Evolutionary conservation across 495 filamentous ascomycete genomes (phyloP).

Genomic region (Aspergillus incahuasiensis): DNA sequence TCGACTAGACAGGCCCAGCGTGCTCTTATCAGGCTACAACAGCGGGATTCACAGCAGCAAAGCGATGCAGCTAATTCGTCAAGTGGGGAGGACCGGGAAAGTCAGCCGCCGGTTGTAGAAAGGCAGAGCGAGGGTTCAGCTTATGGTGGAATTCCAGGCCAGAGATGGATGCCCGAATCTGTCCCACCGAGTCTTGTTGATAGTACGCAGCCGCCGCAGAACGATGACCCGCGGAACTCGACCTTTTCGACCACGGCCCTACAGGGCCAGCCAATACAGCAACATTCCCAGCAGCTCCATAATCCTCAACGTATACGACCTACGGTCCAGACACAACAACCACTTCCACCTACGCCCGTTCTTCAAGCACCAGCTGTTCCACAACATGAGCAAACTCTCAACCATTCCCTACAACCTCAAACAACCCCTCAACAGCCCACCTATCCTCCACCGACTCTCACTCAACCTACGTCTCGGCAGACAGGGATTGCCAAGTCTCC

Average conservation of each 20-base stretch:
- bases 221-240: constrained; percentile 21
- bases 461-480: constrained; percentile 19
- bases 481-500: constrained; percentile 23
- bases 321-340: constrained; percentile 12
- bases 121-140: constrained; percentile 13
- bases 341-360: constrained; percentile 10
- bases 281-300: constrained; percentile 11
- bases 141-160: constrained; percentile 29
- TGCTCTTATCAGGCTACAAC: constrained; percentile 39
- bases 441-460: constrained; percentile 20
- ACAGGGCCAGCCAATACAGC: constrained; percentile 24
- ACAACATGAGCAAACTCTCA: constrained; percentile 22
- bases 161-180: constrained; percentile 35
- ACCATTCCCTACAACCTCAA: constrained; percentile 17
- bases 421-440: constrained; percentile 22
- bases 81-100: constrained; percentile 21
- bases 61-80: constrained; percentile 22
- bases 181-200: constrained; percentile 27
- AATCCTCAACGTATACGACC: constrained; percentile 1
- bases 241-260: constrained; percentile 17
- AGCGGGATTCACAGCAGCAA: constrained; percentile 24
- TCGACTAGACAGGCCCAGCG: constrained; percentile 44
- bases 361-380: constrained; percentile 21
- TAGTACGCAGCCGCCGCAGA: constrained; percentile 18
- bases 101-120: constrained; percentile 17